These are phyloP conservation scores for Populus tomentosa DNA, from an alignment of 441 rosid species.

Conservation along the genomic window DNA sequence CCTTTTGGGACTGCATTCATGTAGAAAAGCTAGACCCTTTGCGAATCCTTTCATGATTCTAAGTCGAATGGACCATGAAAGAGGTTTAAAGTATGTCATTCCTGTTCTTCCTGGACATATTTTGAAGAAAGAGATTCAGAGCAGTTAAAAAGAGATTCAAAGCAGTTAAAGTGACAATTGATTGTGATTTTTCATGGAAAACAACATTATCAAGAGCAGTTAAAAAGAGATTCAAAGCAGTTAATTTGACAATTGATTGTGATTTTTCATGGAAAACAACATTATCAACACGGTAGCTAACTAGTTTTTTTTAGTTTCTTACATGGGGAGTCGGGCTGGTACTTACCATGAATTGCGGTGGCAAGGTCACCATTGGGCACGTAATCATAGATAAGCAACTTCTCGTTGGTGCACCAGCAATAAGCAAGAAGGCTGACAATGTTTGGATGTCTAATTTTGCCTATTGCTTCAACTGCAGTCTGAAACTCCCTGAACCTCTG, in stretches of 20 bases:
- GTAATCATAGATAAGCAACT: conserved; percentile 78
- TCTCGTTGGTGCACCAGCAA: conserved; percentile 90
- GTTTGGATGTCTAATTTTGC: conserved; percentile 78
- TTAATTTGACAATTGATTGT: neutral
- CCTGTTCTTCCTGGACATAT: conserved; percentile 61
- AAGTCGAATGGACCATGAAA: conserved; percentile 65
- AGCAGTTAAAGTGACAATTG: neutral
- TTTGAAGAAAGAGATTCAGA: conserved; percentile 7
- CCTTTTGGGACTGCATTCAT: conserved; percentile 82
- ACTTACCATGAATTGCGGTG: conserved; percentile 77
- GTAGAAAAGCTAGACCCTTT: conserved; percentile 72
- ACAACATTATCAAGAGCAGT: neutral
- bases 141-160: neutral
- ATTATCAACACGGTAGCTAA: neutral
- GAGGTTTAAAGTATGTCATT: conserved; percentile 42
- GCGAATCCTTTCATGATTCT: conserved; percentile 65
- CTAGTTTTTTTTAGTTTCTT: neutral
- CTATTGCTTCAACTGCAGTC: conserved; percentile 89
- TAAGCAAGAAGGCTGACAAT: conserved; percentile 79
- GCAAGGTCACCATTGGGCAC: conserved; percentile 73
- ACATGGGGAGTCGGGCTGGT: neutral
- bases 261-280: neutral
- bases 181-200: neutral
- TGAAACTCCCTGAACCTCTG: conserved; percentile 91
- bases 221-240: neutral